These are phyloP conservation scores for Artomyces pyxidatus DNA, from an alignment of 768 basidiomycete genomes.

Conservation along the genomic window DNA sequence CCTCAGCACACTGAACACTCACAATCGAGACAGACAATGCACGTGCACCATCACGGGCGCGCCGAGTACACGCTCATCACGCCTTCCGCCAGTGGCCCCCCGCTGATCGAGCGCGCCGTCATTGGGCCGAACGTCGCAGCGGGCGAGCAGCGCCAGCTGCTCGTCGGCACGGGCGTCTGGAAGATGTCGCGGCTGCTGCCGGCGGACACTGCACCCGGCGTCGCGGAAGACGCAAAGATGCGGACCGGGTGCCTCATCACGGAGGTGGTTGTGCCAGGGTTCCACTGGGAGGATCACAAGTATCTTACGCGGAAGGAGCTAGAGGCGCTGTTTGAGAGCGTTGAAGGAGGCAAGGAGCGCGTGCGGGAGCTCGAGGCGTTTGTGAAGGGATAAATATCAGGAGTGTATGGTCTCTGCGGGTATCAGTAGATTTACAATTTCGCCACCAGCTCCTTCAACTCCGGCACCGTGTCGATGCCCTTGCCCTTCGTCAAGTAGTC, in stretches of 20 bases:
- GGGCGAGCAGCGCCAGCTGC: conserved; percentile 39
- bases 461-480: conserved; percentile 62
- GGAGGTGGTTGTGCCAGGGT: conserved; percentile 53
- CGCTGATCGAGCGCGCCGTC: conserved; percentile 29
- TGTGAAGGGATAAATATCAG: conserved; percentile 17
- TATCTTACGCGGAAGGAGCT: conserved; percentile 32
- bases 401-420: background rate
- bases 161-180: conserved; percentile 45
- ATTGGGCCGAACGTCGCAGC: conserved; percentile 34
- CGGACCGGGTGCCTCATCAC: conserved; percentile 45
- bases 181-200: conserved; percentile 50
- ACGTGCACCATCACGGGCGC: conserved; percentile 42
- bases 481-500: conserved; percentile 59
- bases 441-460: conserved; percentile 25
- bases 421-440: conserved; percentile 5
- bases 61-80: conserved; percentile 41
- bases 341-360: conserved; percentile 19
- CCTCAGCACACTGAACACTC: background rate
- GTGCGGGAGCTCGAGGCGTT: conserved; percentile 12
- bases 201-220: conserved; percentile 28
- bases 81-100: conserved; percentile 19
- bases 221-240: conserved; percentile 26
- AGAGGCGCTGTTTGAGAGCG: conserved; percentile 26
- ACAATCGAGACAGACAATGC: conserved; percentile 34
- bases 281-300: conserved; percentile 43